These are phyloP conservation scores for Aspergillus sp. DNA, from an alignment of 2,329 filamentous ascomycete genomes.

Conservation along the genomic window DNA sequence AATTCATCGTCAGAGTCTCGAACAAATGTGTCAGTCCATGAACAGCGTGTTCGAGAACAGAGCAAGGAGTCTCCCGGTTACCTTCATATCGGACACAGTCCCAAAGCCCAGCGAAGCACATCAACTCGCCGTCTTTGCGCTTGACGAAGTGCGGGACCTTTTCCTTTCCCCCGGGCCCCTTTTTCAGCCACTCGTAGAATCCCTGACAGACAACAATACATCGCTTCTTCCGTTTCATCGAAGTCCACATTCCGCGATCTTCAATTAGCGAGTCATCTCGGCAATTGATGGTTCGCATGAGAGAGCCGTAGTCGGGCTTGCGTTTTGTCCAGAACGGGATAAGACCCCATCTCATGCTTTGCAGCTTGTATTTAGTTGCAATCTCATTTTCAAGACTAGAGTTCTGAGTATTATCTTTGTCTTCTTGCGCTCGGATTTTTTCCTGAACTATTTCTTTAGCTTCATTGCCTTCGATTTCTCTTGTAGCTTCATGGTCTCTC, in stretches of 20 bases:
- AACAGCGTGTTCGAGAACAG: too few relatives aligned
- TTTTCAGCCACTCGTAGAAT: constrained; percentile 95
- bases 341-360: constrained; percentile 94
- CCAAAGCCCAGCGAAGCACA: constrained; percentile 90
- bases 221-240: constrained; percentile 82
- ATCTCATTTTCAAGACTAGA: constrained; percentile 5
- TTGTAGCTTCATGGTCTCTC: constrained; percentile 35
- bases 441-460: not conserved
- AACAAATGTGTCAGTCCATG: too few relatives aligned
- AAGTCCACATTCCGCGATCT: constrained; percentile 78
- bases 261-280: constrained; percentile 76
- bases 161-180: constrained; percentile 61
- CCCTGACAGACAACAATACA: constrained; percentile 85
- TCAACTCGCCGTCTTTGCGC: constrained; percentile 71
- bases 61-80: constrained; percentile 19
- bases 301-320: constrained; percentile 66
- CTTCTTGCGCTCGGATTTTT: constrained; percentile 5
- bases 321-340: constrained; percentile 90
- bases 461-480: constrained; percentile 9
- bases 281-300: constrained; percentile 91
- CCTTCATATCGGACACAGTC: constrained; percentile 78
- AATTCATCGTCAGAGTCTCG: constrained; percentile 56
- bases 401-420: constrained; percentile 9
- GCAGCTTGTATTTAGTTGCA: constrained; percentile 66
- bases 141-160: constrained; percentile 81